phyloP scores from a whole-genome alignment of 2,329 filamentous ascomycete species.

The Phaeoacremonium minimum region DNA sequence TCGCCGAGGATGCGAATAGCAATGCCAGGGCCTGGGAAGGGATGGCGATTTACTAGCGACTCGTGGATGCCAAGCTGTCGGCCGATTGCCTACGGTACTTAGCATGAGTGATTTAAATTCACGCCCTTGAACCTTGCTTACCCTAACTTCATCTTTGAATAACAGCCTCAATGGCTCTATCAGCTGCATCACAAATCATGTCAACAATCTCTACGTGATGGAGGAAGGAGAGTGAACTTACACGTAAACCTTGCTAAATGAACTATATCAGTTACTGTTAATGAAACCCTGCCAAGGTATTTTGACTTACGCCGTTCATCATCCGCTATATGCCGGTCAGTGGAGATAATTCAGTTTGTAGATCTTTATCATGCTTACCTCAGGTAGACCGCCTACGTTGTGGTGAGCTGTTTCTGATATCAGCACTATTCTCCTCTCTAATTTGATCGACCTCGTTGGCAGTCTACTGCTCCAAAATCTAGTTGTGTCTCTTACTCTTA shows the following conservation, averaged over 20 bases:
- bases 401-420: constrained; percentile 29
- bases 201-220: no score
- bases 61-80: constrained; percentile 66
- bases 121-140: no score
- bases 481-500: constrained; percentile 33
- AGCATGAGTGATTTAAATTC: no score
- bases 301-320: constrained; percentile 25
- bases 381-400: constrained; percentile 37
- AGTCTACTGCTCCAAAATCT: no score
- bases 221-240: neutral
- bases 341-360: no score
- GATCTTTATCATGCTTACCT: constrained; percentile 16
- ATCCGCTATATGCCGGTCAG: constrained; percentile 15
- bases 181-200: constrained; percentile 50
- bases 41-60: constrained; percentile 74
- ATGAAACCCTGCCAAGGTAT: constrained; percentile 20
- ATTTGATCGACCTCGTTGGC: no score
- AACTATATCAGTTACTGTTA: constrained; percentile 22
- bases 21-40: constrained; percentile 67
- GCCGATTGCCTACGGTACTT: no score
- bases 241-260: neutral
- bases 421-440: no score
- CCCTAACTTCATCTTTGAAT: constrained; percentile 81
- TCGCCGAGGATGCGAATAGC: constrained; percentile 81
- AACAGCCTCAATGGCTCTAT: constrained; percentile 77